A percentile compares a stretch with the other conserved stretches of the same genome.
These are phyloP conservation scores for Pinus albicaulis DNA, from an alignment of 75 land plant genomes.

Conservation along the genomic window DNA sequence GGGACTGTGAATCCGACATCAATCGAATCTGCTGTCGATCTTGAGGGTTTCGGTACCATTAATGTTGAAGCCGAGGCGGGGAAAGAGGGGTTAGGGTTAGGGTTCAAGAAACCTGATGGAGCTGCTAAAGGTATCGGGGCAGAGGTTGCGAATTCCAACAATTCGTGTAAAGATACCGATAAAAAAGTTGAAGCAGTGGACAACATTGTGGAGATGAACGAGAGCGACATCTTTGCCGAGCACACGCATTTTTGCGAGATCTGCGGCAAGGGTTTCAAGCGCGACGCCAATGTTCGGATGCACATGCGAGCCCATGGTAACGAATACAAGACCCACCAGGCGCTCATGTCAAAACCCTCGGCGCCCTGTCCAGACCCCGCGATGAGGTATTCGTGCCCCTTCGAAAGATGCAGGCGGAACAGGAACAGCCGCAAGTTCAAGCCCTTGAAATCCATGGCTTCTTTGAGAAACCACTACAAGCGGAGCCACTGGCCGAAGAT, in stretches of 20 bases:
- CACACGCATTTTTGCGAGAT: constrained; percentile 90
- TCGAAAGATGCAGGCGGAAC: constrained; percentile 77
- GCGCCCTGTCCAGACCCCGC: not conserved
- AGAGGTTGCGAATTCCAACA: not conserved
- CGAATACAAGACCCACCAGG: constrained; percentile 81
- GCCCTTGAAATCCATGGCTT: constrained; percentile 82
- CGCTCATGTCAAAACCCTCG: constrained; percentile 31
- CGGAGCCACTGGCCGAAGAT: constrained; percentile 91
- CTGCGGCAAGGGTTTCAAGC: constrained; percentile 87
- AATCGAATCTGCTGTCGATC: not conserved
- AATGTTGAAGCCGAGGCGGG: not conserved
- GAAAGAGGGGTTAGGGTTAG: not conserved
- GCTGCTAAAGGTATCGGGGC: not conserved
- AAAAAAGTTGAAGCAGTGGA: too few species aligned
- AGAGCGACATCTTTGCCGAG: constrained; percentile 74
- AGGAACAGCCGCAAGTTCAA: constrained; percentile 69
- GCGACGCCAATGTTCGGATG: constrained; percentile 89
- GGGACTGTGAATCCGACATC: constrained; percentile 9
- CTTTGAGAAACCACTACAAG: constrained; percentile 87
- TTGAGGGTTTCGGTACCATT: too few species aligned
- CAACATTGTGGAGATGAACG: constrained; percentile 65
- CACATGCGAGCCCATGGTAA: constrained; percentile 96
- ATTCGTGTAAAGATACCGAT: not conserved
- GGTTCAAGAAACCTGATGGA: not conserved
- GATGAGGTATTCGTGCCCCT: constrained; percentile 77